These are phyloP conservation scores for Calvatia gigantea DNA, from an alignment of 768 basidiomycete species.

Conservation along the genomic window DNA sequence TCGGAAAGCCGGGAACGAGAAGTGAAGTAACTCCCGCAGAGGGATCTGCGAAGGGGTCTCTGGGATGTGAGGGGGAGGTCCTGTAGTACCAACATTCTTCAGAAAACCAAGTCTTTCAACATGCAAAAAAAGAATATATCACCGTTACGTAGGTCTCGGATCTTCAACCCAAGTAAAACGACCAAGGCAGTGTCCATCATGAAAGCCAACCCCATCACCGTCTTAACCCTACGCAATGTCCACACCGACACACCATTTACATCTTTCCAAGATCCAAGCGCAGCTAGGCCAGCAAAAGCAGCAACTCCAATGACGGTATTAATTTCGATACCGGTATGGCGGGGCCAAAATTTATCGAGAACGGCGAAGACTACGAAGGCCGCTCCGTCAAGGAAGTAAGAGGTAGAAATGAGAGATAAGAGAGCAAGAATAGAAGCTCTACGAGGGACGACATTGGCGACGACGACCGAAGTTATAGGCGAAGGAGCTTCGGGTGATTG, in stretches of 20 bases:
- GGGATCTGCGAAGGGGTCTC: slow-evolving; percentile 24
- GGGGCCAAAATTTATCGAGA: slow-evolving; percentile 63
- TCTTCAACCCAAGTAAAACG: slow-evolving; percentile 44
- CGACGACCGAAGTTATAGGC: slow-evolving; percentile 75
- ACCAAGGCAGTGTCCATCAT: slow-evolving; percentile 59
- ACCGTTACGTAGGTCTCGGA: slow-evolving; percentile 34
- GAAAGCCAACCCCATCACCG: slow-evolving; percentile 50
- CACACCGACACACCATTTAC: slow-evolving; percentile 67
- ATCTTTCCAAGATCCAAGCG: slow-evolving; percentile 79
- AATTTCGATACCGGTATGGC: slow-evolving; percentile 59
- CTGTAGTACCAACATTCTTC: slow-evolving; percentile 8
- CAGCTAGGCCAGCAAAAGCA: slow-evolving; percentile 70
- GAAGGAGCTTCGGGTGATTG: slow-evolving; percentile 47
- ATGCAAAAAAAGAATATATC: slow-evolving; percentile 17
- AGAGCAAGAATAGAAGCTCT: slow-evolving; percentile 69
- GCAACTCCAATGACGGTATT: slow-evolving; percentile 65
- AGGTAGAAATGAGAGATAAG: slow-evolving; percentile 65
- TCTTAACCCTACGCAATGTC: slow-evolving; percentile 55
- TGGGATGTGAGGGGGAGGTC: slow-evolving; percentile 25
- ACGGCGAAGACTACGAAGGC: slow-evolving; percentile 65
- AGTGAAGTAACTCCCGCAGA: slow-evolving; percentile 31
- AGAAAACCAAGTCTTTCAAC: slow-evolving; percentile 13
- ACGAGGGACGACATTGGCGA: slow-evolving; percentile 70
- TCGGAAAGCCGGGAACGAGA: slow-evolving; percentile 60
- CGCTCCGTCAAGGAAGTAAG: slow-evolving; percentile 76